Evolutionary conservation across 305 asterid genomes (phyloP).

Genomic region (Solanum hybrid): DNA sequence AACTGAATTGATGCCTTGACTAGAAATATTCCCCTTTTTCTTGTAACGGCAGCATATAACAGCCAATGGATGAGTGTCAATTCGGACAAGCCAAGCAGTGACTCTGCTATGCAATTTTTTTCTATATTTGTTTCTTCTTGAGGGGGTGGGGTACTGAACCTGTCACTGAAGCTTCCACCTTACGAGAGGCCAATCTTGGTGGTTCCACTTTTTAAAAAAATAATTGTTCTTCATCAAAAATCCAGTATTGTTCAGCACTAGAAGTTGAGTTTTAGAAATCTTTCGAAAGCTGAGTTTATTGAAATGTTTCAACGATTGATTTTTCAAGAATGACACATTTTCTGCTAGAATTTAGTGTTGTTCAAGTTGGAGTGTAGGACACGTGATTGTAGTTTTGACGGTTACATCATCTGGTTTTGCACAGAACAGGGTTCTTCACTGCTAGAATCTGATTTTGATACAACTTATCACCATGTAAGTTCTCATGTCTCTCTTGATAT

Average conservation of each 20-base stretch:
- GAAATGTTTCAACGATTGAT: neutral
- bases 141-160: neutral
- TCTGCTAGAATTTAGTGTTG: neutral
- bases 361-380: neutral
- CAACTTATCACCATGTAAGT: constrained; percentile 39
- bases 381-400: neutral
- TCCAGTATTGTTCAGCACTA: neutral
- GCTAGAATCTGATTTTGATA: constrained; percentile 21
- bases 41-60: neutral
- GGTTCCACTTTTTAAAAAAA: neutral
- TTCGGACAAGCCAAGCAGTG: neutral
- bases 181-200: neutral
- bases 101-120: neutral
- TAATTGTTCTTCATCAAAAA: neutral
- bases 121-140: neutral
- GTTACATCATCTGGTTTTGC: constrained; percentile 20
- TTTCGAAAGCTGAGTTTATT: neutral
- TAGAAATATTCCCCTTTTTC: neutral
- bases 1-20: neutral
- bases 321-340: neutral
- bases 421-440: constrained; percentile 45
- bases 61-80: neutral
- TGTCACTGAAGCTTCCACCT: neutral
- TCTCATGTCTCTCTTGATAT: neutral
- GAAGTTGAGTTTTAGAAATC: neutral